Percentiles rank a stretch among this genome's conserved stretches.
Evolutionary conservation across 495 filamentous ascomycete species (phyloP).

Genomic region (Bryoglossum gracile): DNA sequence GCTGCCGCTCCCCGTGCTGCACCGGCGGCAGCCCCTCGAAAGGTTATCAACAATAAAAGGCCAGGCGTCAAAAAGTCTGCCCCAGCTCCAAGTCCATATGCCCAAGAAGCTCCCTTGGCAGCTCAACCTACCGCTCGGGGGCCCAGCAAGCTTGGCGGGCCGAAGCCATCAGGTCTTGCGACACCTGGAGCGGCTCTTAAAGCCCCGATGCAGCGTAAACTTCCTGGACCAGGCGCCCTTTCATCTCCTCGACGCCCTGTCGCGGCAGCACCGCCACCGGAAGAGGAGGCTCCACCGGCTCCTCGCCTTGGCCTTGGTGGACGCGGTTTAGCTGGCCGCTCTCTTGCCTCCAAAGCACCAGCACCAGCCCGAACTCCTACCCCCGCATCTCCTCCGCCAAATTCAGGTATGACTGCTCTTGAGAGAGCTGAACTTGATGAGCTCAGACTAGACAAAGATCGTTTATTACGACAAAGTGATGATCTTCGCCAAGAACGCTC

Average conservation of each 20-base stretch:
- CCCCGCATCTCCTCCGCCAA: slow-evolving; percentile 31
- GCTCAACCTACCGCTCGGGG: slow-evolving; percentile 53
- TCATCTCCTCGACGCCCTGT: slow-evolving; percentile 60
- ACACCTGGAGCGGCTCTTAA: slow-evolving; percentile 58
- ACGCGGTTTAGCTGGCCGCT: slow-evolving; percentile 76
- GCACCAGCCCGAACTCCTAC: slow-evolving; percentile 41
- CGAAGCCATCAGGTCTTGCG: slow-evolving; percentile 48
- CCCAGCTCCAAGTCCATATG: slow-evolving; percentile 31
- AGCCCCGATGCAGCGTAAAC: slow-evolving; percentile 51
- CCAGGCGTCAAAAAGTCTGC: slow-evolving; percentile 38
- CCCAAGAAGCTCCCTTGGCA: slow-evolving; percentile 42
- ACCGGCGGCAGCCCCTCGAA: slow-evolving; percentile 49
- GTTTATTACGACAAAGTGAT: slow-evolving; percentile 59
- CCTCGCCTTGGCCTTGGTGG: slow-evolving; percentile 63
- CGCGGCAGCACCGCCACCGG: slow-evolving; percentile 33
- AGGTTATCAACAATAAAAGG: slow-evolving; percentile 43
- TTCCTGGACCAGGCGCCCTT: slow-evolving; percentile 49
- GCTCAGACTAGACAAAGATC: slow-evolving; percentile 74
- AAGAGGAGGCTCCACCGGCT: slow-evolving; percentile 53
- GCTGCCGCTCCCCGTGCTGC: slow-evolving; percentile 34
- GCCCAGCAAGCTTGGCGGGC: slow-evolving; percentile 51
- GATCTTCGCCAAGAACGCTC: slow-evolving; percentile 70
- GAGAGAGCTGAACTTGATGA: slow-evolving; percentile 89
- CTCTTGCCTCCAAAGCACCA: slow-evolving; percentile 58
- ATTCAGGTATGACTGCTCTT: slow-evolving; percentile 55